These are phyloP conservation scores for Esteya vermicola DNA, from an alignment of 2,329 filamentous ascomycete species.

Conservation along the genomic window DNA sequence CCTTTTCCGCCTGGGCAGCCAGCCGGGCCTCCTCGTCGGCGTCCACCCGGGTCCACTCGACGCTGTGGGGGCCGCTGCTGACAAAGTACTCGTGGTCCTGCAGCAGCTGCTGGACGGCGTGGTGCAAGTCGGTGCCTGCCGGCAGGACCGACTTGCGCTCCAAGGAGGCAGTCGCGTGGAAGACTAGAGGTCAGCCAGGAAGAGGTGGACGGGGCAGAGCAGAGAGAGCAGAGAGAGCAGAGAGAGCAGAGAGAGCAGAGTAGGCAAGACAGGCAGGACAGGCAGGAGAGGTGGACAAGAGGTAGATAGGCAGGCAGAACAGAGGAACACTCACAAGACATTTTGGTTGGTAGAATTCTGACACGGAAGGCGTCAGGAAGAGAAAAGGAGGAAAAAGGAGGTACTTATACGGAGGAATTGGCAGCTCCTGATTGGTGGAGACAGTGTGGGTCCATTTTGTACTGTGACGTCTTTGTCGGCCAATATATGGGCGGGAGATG, in stretches of 20 bases:
- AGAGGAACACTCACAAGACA: not conserved
- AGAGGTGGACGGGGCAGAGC: not conserved
- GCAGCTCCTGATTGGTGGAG: too few relatives aligned
- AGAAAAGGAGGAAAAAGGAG: too few relatives aligned
- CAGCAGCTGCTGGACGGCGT: slow-evolving; percentile 31
- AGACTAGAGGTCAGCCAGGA: slow-evolving; percentile 9
- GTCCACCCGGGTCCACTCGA: slow-evolving; percentile 24
- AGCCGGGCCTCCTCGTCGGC: slow-evolving; percentile 13
- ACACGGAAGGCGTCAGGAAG: not conserved
- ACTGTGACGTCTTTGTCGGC: too few relatives aligned
- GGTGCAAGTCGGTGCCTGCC: slow-evolving; percentile 17
- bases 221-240: not conserved
- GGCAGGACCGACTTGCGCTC: slow-evolving; percentile 29
- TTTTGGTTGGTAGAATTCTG: not conserved
- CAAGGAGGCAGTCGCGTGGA: slow-evolving; percentile 28
- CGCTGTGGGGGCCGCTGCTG: slow-evolving; percentile 35
- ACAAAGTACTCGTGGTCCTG: slow-evolving; percentile 39
- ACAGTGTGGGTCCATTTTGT: too few relatives aligned
- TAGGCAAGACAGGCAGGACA: not conserved
- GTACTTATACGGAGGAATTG: too few relatives aligned
- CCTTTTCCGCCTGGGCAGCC: slow-evolving; percentile 16
- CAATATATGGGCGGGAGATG: too few relatives aligned
- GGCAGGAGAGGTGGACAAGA: not conserved
- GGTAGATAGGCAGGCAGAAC: too few relatives aligned
- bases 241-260: not conserved